Base-by-base conservation (phyloP, 768 basidiomycete species). In the Russula foetens region DNA sequence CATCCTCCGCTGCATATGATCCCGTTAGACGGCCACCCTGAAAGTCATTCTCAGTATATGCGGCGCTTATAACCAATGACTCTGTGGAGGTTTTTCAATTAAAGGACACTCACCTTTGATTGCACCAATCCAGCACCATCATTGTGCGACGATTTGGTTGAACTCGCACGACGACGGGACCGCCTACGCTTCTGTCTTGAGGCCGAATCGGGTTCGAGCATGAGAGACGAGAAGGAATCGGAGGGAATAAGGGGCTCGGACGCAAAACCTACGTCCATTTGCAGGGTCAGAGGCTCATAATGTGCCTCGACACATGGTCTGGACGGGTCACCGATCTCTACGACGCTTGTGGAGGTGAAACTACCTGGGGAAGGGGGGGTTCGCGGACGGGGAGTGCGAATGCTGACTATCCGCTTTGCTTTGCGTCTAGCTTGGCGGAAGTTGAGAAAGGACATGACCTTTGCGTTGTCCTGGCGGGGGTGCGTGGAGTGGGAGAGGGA, bases 351-450 rank as follows among this genome's bases (percentile, higher is more conserved):
- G 14, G 63, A 58, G 39, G n/a, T 8, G 31, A 38, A 54, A 47
- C 52, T 58, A 31, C 12, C 24, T n/a, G 54, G 53, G 14, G 48
- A 47, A 39, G 59, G 35, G 3, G 43, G 49, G 19, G 35, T 46
- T 8, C 43, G 56, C 21, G 51, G 39, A 4, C 47, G 58, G 12
- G 11, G 19, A 23, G 26, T 8, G 51, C 52, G 53, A 51, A 49
- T 5, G 19, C 39, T 46, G 23, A 53, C 45, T 4, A 51, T 53
- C 56, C 62, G 61, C 65, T 66, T 66, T 29, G 63, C 59, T 43
- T 61, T 65, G 44, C 63, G 63, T 56, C 46, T 65, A 9, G 61
- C 63, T 2, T 64, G 41, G n/a, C 65, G 59, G 33, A 66, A 58
- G 21, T 23, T 35, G 51, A 59, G 58, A 28, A 65, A 65, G 19